Evolutionary conservation across 2,329 filamentous ascomycete species (phyloP).

Genomic region (Cladosporium sp.): DNA sequence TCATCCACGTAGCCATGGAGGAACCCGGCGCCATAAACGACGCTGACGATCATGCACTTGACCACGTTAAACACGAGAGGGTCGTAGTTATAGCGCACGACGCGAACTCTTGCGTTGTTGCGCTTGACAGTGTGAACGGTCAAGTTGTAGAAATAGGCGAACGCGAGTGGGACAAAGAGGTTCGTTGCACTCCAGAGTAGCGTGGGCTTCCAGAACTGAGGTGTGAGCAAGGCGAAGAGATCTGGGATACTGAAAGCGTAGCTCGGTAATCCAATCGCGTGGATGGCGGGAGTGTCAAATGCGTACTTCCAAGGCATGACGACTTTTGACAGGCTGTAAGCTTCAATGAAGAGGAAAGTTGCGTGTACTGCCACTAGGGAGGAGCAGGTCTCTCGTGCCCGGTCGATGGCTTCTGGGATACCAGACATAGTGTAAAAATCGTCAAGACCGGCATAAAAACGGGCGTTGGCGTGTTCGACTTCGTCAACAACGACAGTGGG

Average conservation of each 20-base stretch:
- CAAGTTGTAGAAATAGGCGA: slow-evolving; percentile 90
- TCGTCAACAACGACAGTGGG: slow-evolving; percentile 74
- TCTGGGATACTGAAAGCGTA: slow-evolving; percentile 70
- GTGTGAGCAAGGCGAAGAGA: slow-evolving; percentile 73
- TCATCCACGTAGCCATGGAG: slow-evolving; percentile 63
- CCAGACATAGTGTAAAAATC: slow-evolving; percentile 65
- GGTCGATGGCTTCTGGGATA: slow-evolving; percentile 65
- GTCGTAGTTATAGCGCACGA: slow-evolving; percentile 66
- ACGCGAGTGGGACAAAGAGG: slow-evolving; percentile 66
- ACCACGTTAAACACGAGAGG: slow-evolving; percentile 86
- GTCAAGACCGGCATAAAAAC: slow-evolving; percentile 65
- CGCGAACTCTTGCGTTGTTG: slow-evolving; percentile 37
- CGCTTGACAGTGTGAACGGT: slow-evolving; percentile 58
- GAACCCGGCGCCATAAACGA: slow-evolving; percentile 71
- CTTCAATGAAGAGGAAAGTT: slow-evolving; percentile 68
- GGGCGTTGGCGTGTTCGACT: slow-evolving; percentile 69
- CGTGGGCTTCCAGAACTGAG: slow-evolving; percentile 71
- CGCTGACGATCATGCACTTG: slow-evolving; percentile 78
- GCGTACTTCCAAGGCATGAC: slow-evolving; percentile 71
- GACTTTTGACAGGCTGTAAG: slow-evolving; percentile 66
- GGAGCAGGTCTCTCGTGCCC: slow-evolving; percentile 68
- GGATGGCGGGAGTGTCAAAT: slow-evolving; percentile 68
- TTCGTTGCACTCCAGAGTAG: slow-evolving; percentile 75
- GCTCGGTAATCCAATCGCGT: slow-evolving; percentile 50
- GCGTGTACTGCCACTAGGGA: slow-evolving; percentile 72